Evolutionary conservation across 495 filamentous ascomycete genomes (phyloP).

Genomic region (Penicillium coprophilum): DNA sequence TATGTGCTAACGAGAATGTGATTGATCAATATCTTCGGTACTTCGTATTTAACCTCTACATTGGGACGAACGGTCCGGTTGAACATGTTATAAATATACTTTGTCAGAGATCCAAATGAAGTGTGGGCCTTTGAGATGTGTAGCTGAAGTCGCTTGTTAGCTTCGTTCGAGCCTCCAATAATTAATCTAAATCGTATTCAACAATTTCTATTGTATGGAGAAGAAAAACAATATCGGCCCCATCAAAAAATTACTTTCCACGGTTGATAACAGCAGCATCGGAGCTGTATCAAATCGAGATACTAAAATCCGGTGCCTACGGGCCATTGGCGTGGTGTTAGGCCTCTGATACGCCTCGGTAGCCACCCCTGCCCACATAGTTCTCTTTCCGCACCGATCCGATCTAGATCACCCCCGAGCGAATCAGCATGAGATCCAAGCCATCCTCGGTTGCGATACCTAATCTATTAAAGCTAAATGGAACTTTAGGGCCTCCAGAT

Average conservation of each 20-base stretch:
- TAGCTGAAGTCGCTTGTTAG: conserved; percentile 1
- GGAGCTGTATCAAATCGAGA: background rate
- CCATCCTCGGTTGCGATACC: conserved; percentile 20
- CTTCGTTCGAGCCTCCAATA: background rate
- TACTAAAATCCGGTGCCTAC: background rate
- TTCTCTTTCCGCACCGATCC: conserved; percentile 24
- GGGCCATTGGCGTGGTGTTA: background rate
- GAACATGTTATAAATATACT: background rate
- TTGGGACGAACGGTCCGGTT: background rate
- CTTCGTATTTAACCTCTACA: background rate
- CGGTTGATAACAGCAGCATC: background rate
- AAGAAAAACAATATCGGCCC: background rate
- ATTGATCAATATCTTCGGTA: background rate
- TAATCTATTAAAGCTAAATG: background rate
- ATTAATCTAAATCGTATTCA: background rate
- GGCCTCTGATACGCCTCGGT: conserved; percentile 11
- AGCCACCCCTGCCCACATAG: conserved; percentile 15
- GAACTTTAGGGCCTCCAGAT: too few relatives aligned
- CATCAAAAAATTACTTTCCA: background rate
- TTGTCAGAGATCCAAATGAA: background rate
- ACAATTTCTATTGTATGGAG: background rate
- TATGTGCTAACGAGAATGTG: background rate
- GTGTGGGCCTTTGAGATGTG: background rate
- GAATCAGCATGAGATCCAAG: background rate
- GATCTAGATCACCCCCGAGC: conserved; percentile 24